phyloP scores from a whole-genome alignment of 2,329 filamentous ascomycete genomes.

The Exophiala lecanii-corni region DNA sequence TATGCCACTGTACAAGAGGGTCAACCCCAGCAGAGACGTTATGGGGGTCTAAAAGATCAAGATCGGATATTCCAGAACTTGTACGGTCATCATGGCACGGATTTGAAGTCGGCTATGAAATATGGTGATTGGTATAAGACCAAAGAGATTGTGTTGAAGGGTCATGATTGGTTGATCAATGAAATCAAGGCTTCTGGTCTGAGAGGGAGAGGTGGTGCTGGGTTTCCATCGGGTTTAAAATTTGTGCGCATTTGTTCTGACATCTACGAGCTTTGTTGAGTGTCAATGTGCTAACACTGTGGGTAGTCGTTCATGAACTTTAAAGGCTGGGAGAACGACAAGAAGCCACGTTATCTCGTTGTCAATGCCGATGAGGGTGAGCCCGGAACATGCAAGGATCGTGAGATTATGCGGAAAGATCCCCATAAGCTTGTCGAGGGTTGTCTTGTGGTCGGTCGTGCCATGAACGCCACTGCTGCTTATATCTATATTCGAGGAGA shows the following conservation, averaged over 20 bases:
- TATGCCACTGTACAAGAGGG: slow-evolving; percentile 79
- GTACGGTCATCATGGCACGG: slow-evolving; percentile 85
- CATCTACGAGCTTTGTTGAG: neutral
- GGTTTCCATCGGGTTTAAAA: slow-evolving; percentile 97
- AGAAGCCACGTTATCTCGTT: slow-evolving; percentile 89
- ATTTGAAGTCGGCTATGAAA: slow-evolving; percentile 91
- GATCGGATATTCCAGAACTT: slow-evolving; percentile 99
- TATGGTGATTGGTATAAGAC: slow-evolving; percentile 99
- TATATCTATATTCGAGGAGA: slow-evolving; percentile 99
- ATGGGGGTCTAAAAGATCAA: slow-evolving; percentile 89
- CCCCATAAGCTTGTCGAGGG: slow-evolving; percentile 98
- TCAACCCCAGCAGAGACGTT: slow-evolving; percentile 61
- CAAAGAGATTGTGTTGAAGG: slow-evolving; percentile 95
- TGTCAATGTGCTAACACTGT: no score
- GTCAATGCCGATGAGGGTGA: slow-evolving; percentile 99
- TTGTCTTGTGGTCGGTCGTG: slow-evolving; percentile 89
- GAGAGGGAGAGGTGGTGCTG: slow-evolving; percentile 91
- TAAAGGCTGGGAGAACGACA: slow-evolving; percentile 99
- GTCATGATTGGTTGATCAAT: slow-evolving; percentile 96
- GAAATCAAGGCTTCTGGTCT: slow-evolving; percentile 97
- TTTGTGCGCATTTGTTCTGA: slow-evolving; percentile 83
- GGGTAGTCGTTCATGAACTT: slow-evolving; percentile 98
- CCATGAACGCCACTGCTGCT: slow-evolving; percentile 97
- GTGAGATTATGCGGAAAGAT: slow-evolving; percentile 99
- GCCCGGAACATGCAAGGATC: slow-evolving; percentile 98